A percentile compares a stretch with the other conserved stretches of the same genome.
phyloP scores from a whole-genome alignment of 2,329 filamentous ascomycete species.

The Blumeria hordei region DNA sequence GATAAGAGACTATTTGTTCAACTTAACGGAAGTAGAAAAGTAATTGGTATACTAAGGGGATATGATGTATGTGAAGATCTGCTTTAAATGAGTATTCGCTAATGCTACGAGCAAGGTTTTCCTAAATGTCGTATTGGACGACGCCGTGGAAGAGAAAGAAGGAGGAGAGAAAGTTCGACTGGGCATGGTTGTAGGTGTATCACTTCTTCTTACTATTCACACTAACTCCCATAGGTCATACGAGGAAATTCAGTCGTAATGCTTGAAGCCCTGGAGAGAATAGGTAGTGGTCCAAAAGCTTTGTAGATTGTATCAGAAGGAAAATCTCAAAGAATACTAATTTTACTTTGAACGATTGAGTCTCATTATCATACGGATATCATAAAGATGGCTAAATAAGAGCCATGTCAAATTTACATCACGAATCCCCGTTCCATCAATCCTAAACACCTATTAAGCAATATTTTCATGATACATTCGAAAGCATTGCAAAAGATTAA shows the following conservation, averaged over 20 bases:
- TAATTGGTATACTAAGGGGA: conserved; percentile 77
- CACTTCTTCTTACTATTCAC: not conserved
- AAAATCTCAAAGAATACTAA: too few species aligned
- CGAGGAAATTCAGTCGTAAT: conserved; percentile 96
- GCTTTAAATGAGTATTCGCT: not conserved
- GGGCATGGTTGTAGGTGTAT: conserved; percentile 61
- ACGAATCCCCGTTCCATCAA: too few species aligned
- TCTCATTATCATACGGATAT: too few species aligned
- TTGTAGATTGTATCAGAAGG: too few species aligned
- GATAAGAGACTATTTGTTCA: conserved; percentile 98
- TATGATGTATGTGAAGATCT: conserved; percentile 46
- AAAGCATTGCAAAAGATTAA: too few species aligned
- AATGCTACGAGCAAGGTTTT: conserved; percentile 42
- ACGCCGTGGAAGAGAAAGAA: conserved; percentile 83
- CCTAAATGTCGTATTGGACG: conserved; percentile 92
- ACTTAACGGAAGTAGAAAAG: conserved; percentile 90
- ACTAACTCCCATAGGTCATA: conserved; percentile 38
- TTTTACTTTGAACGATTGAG: too few species aligned
- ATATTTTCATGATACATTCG: too few species aligned
- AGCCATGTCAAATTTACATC: too few species aligned
- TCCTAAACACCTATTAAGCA: too few species aligned
- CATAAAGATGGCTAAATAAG: too few species aligned
- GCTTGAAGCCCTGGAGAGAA: conserved; percentile 61
- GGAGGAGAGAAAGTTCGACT: conserved; percentile 74
- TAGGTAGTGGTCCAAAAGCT: conserved; percentile 25